Base-by-base conservation (phyloP, 1,284 basidiomycete genomes). In the Xerocomus amazonicus region DNA sequence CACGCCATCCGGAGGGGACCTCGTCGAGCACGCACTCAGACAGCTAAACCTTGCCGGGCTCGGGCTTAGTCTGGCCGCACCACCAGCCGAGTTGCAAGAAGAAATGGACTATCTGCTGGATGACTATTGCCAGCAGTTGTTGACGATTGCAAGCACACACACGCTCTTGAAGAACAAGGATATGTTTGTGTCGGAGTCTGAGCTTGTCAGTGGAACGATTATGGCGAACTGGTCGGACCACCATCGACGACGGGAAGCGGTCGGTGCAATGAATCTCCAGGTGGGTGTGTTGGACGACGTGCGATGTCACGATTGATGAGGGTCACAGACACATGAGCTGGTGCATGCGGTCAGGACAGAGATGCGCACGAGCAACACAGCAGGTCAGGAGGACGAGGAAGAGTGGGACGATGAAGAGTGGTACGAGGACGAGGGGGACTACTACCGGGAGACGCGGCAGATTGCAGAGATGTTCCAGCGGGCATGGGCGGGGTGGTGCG, bases 151-250 rank as follows among this genome's bases (percentile, higher is more conserved):
- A 2, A 61, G 57, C n/a, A 53, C 64, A 2, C 65, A 73, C 34
- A 69, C 70, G 17, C 47, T 65, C n/a, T 67, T 64, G 3, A 67
- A 65, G 55, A 63, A 63, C 51, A 60, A 65, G 45, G 61, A 73
- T 9, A 42, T 56, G 8, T 36, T 54, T 8, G 55, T 76, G 28
- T 65, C 71, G 0, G 74, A 75, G 47, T 67, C 72, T 17, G 73
- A 75, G 56, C 59, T 76, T 1, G 60, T 75, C 8, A 74, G 71
- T 26, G 74, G 74, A 19, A 74, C 73, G 17, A 76, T 76, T 31
- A 65, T 72, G 55, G 72, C 69, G 4, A 70, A 69, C 45, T 73
- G 73, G 59, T 53, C 61, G 9, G 70, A 75, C 53, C 72, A 71
- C 51, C 63, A 68, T 26, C 66, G 65, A 41, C 56, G 74, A 42